Percentiles rank a stretch among this genome's conserved stretches.
Evolutionary conservation across 768 basidiomycete genomes (phyloP).

Genomic region (Dendrothele bispora): DNA sequence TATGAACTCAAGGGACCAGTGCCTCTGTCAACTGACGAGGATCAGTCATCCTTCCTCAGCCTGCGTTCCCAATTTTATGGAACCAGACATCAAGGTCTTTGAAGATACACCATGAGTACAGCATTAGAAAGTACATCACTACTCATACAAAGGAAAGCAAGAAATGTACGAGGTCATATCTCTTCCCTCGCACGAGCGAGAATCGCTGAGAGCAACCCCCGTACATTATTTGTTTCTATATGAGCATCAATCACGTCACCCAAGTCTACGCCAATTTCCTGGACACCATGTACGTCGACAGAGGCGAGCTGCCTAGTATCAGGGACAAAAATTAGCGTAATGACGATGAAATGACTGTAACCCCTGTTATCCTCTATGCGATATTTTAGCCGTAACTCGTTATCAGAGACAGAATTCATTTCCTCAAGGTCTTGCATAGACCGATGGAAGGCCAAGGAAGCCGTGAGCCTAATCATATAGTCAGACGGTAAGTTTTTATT

Average conservation of each 20-base stretch:
- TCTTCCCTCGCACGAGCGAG: slow-evolving; percentile 43
- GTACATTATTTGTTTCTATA: slow-evolving; percentile 63
- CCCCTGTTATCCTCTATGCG: slow-evolving; percentile 33
- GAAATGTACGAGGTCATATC: too few relatives aligned
- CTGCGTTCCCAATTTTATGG: too few relatives aligned
- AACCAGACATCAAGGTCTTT: too few relatives aligned
- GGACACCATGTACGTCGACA: slow-evolving; percentile 53
- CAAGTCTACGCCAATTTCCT: slow-evolving; percentile 51
- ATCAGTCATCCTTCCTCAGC: too few relatives aligned
- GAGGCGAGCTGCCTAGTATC: slow-evolving; percentile 66
- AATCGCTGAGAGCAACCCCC: slow-evolving; percentile 62
- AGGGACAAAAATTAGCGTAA: slow-evolving; percentile 67
- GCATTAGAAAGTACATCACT: too few relatives aligned
- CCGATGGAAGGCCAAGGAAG: slow-evolving; percentile 64
- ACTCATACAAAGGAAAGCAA: too few relatives aligned
- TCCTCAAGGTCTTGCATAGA: slow-evolving; percentile 60
- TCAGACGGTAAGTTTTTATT: too few relatives aligned
- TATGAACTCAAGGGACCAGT: too few relatives aligned
- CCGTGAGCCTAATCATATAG: slow-evolving; percentile 57
- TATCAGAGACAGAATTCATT: slow-evolving; percentile 63
- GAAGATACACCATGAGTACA: too few relatives aligned
- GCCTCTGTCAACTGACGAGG: too few relatives aligned
- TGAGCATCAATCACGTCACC: slow-evolving; percentile 62
- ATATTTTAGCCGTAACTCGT: slow-evolving; percentile 77
- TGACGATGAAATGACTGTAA: slow-evolving; percentile 37